Base-by-base conservation (phyloP, 23 red algal genomes). In the Porphyridium purpureum region DNA sequence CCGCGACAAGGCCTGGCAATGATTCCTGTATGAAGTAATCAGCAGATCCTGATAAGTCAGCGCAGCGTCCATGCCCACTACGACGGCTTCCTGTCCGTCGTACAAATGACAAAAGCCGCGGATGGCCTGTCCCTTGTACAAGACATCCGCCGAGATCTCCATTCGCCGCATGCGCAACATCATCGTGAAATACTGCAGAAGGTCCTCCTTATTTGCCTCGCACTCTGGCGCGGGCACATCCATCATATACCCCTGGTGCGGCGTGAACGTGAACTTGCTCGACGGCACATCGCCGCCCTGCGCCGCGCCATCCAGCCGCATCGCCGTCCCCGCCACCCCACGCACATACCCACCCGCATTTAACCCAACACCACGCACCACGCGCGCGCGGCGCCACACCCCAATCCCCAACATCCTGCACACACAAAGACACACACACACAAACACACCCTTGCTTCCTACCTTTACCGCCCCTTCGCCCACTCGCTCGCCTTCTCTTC, bases 51-150 rank as follows among this genome's bases (percentile, higher is more conserved):
- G 64, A 46, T 47, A 84, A 20, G 77, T 80, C 31, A 84, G 35
- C 4, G 74, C 88, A 31, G 69, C 69, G 28, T 83, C 67, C 24
- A 94, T 78, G 36, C 88, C 88, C 1, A 83, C 88, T 31, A 78
- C 88, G 7, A 84, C 70, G 14, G 88, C 88, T 54, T 94, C 88
- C 62, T 94, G 88, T 9, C 88, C 88, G 50, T 94, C 76, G 61
- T 94, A 94, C 22, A 94, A 59, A 53, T 94, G 88, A 46, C 88
- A 94, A 57, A 94, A 94, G 24, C 88, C 88, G 38, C 88, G 63
- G 22, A 94, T 64, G 29, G 73, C 36, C 31, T 78, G 70, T 26
- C 67, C 50, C 30, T 76, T 84, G 56, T 94, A 94, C 30, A 94
- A 54, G 47, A 62, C 52, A 63, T 94, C 88, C 3, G 88, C 80